These are phyloP conservation scores for Phytophthora sojae DNA, from an alignment of 352 stramenopile genomes.

Conservation along the genomic window DNA sequence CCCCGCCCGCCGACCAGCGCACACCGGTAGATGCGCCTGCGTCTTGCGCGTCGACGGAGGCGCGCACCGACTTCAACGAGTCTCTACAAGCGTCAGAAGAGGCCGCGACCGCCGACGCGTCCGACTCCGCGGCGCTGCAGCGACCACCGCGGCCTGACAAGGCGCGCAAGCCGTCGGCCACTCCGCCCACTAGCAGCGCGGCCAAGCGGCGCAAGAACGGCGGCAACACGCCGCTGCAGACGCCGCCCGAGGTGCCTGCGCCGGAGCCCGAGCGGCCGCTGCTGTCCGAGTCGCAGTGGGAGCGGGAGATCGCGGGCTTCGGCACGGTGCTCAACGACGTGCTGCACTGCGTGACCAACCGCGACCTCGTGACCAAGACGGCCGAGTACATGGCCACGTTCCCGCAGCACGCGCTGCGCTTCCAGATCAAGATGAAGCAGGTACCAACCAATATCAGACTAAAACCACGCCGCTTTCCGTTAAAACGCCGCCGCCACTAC, in stretches of 20 bases:
- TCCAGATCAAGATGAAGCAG: constrained; percentile 92
- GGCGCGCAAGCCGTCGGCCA: constrained; percentile 15
- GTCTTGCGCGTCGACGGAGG: constrained; percentile 10
- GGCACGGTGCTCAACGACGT: constrained; percentile 77
- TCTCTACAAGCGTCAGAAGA: constrained; percentile 11
- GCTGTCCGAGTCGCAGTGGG: constrained; percentile 72
- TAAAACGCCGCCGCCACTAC: not conserved
- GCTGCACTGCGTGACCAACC: constrained; percentile 70
- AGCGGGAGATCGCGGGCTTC: constrained; percentile 82
- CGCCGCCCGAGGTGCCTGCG: constrained; percentile 9
- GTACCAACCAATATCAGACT: constrained; percentile 37
- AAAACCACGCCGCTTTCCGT: not conserved
- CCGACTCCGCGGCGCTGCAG: not conserved
- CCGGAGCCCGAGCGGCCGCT: constrained; percentile 38
- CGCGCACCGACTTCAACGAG: not conserved
- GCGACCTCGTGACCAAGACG: constrained; percentile 77
- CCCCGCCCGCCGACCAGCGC: not conserved
- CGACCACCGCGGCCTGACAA: constrained; percentile 12
- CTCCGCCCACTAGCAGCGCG: constrained; percentile 9
- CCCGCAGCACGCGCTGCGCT: constrained; percentile 76
- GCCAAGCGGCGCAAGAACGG: constrained; percentile 14
- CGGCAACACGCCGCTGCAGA: constrained; percentile 19
- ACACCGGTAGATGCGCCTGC: constrained; percentile 1
- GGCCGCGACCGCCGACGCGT: constrained; percentile 8
- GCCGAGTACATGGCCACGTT: constrained; percentile 78